Evolutionary conservation across 345 rosid species (phyloP), one percentile per base, ranked within the genome.

Genomic region (Ceriops zippeliana): DNA sequence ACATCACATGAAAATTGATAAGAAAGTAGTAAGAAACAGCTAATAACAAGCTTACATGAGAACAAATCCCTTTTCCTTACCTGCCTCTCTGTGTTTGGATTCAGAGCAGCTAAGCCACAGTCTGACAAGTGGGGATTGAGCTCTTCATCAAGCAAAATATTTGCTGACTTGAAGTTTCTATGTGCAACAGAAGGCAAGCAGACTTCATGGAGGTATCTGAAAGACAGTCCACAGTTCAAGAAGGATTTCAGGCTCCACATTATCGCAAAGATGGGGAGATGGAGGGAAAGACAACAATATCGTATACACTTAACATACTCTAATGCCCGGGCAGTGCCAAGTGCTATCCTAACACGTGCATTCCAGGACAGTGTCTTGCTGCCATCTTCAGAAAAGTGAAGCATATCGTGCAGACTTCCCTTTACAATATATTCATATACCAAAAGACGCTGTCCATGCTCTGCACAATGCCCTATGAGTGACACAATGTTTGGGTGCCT

Each of bases 171-270:
- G 77, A 96, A 92, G 84, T 96, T 96, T 80, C 96, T 89, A 81
- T 96, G 99, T 71, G 90, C 99, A 70, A 92, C 83, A 0, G 95
- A 90, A 42, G 99, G 99, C 90, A 92, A 83, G 81, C 98, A 92
- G 54, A 96, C 97, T 84, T 96, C 99, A 19, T 96, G 98, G 92
- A 96, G 73, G 85, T 96, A 96, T 88, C 99, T 95, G 76, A 68
- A 16, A 76, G 19, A 56, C 67, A 70, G 30, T 60, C 57, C 51
- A 66, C 46, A 75, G 27, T 51, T 81, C 21, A 75, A 61, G 58
- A 71, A 57, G 28, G 58, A 63, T 20, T n/a, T 11, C 69, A 22
- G 66, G 47, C 31, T 62, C 37, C 27, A 20, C 28, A 51, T 58
- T 28, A 56, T 27, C 63, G 1, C 0, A 1, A 7, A 1, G 16